Evolutionary conservation across 768 basidiomycete species (phyloP).

Genomic region (Wakefieldia striispora): DNA sequence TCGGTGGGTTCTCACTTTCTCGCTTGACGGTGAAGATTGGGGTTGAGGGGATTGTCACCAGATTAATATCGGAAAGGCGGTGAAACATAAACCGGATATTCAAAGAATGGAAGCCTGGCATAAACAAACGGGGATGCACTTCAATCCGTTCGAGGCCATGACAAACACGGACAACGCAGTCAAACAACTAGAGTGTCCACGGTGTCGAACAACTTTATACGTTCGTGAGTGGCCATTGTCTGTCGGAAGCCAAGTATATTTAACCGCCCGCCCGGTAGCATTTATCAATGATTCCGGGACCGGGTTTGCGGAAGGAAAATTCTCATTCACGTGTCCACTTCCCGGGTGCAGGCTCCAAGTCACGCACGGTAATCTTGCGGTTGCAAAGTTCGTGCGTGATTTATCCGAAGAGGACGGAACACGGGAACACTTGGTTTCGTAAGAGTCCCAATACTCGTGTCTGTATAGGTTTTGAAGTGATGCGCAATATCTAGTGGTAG

Average conservation of each 20-base stretch:
- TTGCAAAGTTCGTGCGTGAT: constrained; percentile 44
- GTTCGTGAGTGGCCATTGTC: constrained; percentile 29
- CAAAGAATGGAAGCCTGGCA: constrained; percentile 20
- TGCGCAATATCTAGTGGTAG: constrained; percentile 31
- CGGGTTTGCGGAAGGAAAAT: constrained; percentile 48
- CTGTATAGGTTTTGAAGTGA: neutral
- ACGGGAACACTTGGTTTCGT: constrained; percentile 35
- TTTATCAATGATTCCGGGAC: constrained; percentile 39
- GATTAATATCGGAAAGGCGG: constrained; percentile 25
- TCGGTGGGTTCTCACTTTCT: constrained; percentile 21
- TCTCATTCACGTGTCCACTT: constrained; percentile 37
- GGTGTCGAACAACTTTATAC: constrained; percentile 29
- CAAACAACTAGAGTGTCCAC: constrained; percentile 35
- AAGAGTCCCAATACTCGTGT: constrained; percentile 14
- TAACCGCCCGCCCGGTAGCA: constrained; percentile 29
- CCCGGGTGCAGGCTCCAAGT: constrained; percentile 40
- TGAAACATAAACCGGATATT: constrained; percentile 13
- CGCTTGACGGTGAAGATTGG: neutral
- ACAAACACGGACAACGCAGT: constrained; percentile 15
- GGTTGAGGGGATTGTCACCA: constrained; percentile 2
- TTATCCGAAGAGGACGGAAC: constrained; percentile 25
- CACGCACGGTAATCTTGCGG: constrained; percentile 40
- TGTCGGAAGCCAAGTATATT: neutral
- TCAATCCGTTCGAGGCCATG: constrained; percentile 38
- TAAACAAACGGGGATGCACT: constrained; percentile 27